Base-by-base conservation (phyloP, 2,329 filamentous ascomycete species). In the Verticillium isaacii region DNA sequence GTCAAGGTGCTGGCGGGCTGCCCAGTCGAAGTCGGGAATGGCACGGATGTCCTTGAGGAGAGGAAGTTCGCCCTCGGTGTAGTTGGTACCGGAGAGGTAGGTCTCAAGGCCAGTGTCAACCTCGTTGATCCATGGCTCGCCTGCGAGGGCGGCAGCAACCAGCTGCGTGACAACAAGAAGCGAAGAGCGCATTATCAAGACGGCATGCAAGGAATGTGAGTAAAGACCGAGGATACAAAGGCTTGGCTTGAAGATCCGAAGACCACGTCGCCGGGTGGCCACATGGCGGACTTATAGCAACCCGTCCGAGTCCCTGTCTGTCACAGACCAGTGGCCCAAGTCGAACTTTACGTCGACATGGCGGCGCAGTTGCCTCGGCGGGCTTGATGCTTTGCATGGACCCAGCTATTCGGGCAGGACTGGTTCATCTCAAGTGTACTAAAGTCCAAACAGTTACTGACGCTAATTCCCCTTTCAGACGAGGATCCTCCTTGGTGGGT, bases 1-100 rank as follows among this genome's bases (percentile, higher is more conserved):
- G 59, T 74, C 74, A 65, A 82, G 71, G 64, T 75, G 71, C 61
- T 78, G 75, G 14, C 77, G 74, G 19, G 80, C 80, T 4, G 77
- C 78, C 70, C 74, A 82, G 59, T 83, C 79, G 61, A 83, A 83
- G 69, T 83, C 80, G 8, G 78, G 78, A 14, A 82, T 71, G 14
- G 74, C 77, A 0, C 77, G 72, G 19, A 83, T 77, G 25, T 74
- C 72, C 57, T 75, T 71, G 11, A 82, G 73, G 25, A 69, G 67
- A 17, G 78, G 76, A 9, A 77, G 71, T 5, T 65, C 66, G 25
- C 74, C 74, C 56, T 71, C 67, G 3, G 72, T 73, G 58, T 69
- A 74, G 34, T 66, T 69, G 58, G 60, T 56, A 11, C 58, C 56
- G 57, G 66, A 66, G 15, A 70, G 68, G 60, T 69, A 73, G 2